Evolutionary conservation across 768 basidiomycete species (phyloP).

Genomic region (Cubamyces lactineus): DNA sequence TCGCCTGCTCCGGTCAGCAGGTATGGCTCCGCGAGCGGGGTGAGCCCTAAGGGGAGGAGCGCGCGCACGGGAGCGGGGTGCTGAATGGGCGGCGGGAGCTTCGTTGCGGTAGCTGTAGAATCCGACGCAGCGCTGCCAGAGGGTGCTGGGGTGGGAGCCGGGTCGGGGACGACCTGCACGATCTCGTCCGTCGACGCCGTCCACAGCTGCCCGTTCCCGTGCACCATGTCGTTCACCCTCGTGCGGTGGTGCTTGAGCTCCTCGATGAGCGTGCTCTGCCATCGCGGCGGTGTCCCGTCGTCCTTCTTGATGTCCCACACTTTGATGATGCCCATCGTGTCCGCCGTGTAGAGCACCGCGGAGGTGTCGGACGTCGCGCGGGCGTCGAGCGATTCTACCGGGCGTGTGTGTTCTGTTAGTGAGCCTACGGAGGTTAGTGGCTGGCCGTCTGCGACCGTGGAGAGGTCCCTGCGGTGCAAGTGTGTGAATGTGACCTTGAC

Average conservation of each 20-base stretch:
- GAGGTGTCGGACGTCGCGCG: slow-evolving; percentile 47
- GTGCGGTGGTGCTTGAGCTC: slow-evolving; percentile 81
- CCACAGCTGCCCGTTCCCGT: slow-evolving; percentile 81
- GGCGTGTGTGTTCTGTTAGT: slow-evolving; percentile 84
- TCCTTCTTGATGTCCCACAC: slow-evolving; percentile 69
- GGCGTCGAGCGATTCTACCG: slow-evolving; percentile 80
- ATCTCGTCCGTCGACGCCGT: slow-evolving; percentile 95
- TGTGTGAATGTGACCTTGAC: not conserved
- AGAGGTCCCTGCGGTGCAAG: slow-evolving; percentile 62
- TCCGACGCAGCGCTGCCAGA: too few species aligned
- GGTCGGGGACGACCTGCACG: slow-evolving; percentile 61
- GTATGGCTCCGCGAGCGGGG: slow-evolving; percentile 70
- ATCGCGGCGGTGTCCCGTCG: slow-evolving; percentile 46
- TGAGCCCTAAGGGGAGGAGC: slow-evolving; percentile 68
- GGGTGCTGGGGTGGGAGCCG: slow-evolving; percentile 30
- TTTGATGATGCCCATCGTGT: slow-evolving; percentile 91
- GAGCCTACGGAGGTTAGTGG: slow-evolving; percentile 61
- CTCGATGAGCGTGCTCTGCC: slow-evolving; percentile 52
- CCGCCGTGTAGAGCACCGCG: slow-evolving; percentile 75
- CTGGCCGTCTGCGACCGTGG: slow-evolving; percentile 43
- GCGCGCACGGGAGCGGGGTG: slow-evolving; percentile 72
- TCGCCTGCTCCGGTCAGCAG: slow-evolving; percentile 86
- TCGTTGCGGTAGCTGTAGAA: slow-evolving; percentile 17
- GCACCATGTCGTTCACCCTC: slow-evolving; percentile 72
- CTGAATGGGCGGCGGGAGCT: slow-evolving; percentile 52